Evolutionary conservation across 202 grass and related monocot species (phyloP).

Genomic region (Schoenoplectus tabernaemontani): DNA sequence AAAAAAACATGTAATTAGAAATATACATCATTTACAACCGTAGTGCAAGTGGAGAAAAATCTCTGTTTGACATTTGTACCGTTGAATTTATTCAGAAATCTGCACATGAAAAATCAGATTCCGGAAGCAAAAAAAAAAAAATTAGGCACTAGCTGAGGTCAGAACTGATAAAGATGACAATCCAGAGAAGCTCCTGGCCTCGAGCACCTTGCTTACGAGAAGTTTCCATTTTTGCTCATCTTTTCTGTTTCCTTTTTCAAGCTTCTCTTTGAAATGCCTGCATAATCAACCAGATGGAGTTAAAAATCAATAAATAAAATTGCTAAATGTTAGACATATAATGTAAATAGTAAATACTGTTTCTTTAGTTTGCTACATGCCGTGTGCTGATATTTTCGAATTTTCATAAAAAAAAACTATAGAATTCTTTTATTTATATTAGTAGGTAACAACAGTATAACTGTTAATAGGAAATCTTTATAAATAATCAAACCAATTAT

Average conservation of each 20-base stretch:
- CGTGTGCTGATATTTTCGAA: not conserved
- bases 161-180: not conserved
- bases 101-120: not conserved
- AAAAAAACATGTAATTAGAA: not conserved
- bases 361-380: not conserved
- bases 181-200: constrained; percentile 13
- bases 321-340: not conserved
- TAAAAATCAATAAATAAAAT: not conserved
- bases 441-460: not conserved
- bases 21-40: not conserved
- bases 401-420: not conserved
- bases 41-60: not conserved
- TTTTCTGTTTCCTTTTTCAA: constrained; percentile 27
- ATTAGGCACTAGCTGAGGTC: not conserved
- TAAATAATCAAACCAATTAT: not conserved
- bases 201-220: constrained; percentile 29
- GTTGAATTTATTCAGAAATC: not conserved
- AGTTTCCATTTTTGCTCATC: constrained; percentile 40
- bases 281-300: not conserved
- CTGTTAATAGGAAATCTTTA: not conserved
- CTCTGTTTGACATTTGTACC: not conserved
- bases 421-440: not conserved
- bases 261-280: constrained; percentile 35
- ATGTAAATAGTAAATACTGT: not conserved
- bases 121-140: not conserved